Evolutionary conservation across 2,329 filamentous ascomycete species (phyloP).

Genomic region (Aureobasidium sp.): DNA sequence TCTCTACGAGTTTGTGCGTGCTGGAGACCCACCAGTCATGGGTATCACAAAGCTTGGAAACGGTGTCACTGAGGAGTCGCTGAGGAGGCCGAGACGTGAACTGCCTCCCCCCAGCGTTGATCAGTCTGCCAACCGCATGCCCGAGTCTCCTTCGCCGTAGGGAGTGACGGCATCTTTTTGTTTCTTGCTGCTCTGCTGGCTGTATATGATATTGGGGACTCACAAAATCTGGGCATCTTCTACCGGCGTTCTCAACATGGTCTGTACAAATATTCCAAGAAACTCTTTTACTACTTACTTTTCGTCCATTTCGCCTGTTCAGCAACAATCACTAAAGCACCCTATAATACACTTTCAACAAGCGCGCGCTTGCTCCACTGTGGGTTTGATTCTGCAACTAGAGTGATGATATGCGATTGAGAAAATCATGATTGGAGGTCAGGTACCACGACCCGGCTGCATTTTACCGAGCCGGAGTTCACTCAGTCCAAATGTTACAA

Average conservation of each 20-base stretch:
- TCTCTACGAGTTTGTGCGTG: slow-evolving; percentile 92
- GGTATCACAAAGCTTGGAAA: slow-evolving; percentile 82
- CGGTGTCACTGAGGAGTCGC: slow-evolving; percentile 70
- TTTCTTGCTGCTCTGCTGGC: neutral
- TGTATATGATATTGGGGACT: neutral
- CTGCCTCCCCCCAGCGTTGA: slow-evolving; percentile 34
- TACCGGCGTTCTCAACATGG: neutral
- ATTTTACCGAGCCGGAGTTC: neutral
- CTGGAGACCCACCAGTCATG: slow-evolving; percentile 80
- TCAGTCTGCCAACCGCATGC: slow-evolving; percentile 8
- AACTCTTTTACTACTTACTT: neutral
- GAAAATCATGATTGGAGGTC: neutral
- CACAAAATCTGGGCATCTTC: neutral
- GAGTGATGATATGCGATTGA: neutral
- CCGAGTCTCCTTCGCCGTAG: slow-evolving; percentile 2
- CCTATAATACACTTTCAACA: neutral
- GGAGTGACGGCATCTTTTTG: neutral
- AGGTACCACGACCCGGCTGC: neutral
- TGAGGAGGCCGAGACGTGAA: slow-evolving; percentile 70
- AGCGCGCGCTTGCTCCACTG: neutral
- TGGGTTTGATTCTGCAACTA: neutral
- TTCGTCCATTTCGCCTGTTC: neutral
- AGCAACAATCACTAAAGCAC: too few species aligned
- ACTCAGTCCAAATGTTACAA: neutral
- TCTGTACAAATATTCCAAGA: neutral